A percentile compares a stretch with the other conserved stretches of the same genome.
Conservation (phyloP, 208 protist genomes). For the Trypanosoma platydactyli region DNA sequence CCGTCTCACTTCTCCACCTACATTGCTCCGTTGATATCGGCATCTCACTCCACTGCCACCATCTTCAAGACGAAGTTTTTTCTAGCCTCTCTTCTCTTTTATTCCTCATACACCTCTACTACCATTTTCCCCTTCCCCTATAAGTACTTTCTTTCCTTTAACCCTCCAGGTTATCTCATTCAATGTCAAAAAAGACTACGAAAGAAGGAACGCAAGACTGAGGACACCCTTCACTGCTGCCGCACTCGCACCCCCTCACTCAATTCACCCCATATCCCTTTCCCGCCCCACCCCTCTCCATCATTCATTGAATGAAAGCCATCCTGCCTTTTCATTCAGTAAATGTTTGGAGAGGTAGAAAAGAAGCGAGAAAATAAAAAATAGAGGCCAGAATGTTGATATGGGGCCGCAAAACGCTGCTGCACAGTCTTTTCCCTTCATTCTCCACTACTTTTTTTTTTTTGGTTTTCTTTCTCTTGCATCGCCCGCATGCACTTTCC, state of each 20-base stretch:
- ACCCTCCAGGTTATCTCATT: no score
- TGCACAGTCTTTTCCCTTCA: background rate
- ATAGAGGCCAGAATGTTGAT: no score
- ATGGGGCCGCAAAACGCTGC: background rate
- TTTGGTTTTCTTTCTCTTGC: background rate
- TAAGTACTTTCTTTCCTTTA: no score
- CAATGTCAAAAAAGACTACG: background rate
- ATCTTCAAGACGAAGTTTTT: no score
- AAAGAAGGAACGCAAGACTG: background rate
- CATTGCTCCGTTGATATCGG: no score
- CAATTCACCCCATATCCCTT: background rate
- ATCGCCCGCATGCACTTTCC: background rate
- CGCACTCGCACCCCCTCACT: background rate
- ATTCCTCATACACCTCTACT: no score
- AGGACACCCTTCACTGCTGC: no score
- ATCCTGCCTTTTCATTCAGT: background rate
- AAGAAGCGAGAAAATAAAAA: no score
- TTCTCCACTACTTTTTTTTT: constrained; percentile 15
- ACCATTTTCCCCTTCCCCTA: no score
- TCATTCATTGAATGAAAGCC: background rate
- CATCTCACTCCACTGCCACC: no score
- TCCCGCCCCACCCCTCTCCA: constrained; percentile 7
- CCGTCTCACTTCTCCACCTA: no score
- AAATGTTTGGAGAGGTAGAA: background rate
- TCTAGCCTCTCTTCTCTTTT: no score